Evolutionary conservation across 257 asterid genomes (phyloP).

Genomic region (Rehmannia glutinosa): DNA sequence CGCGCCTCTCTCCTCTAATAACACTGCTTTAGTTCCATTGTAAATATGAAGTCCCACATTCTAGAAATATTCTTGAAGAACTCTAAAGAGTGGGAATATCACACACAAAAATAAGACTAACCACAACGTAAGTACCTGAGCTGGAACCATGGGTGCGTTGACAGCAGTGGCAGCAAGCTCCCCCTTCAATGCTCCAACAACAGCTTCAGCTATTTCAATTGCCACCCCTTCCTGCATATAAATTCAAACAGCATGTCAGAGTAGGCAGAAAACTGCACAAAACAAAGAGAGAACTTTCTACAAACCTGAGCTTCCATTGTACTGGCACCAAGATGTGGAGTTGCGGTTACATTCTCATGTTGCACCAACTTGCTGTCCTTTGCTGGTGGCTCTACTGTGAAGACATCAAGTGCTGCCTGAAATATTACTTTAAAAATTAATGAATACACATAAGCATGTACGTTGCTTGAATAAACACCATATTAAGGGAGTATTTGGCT

Average conservation of each 20-base stretch:
- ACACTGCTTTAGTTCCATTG: neutral
- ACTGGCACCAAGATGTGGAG: no score
- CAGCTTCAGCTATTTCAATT: slow-evolving; percentile 93
- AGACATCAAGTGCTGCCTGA: slow-evolving; percentile 98
- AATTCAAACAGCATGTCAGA: no score
- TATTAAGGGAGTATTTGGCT: no score
- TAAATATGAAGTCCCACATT: neutral
- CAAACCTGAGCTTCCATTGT: no score
- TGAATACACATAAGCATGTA: no score
- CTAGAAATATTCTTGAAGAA: neutral
- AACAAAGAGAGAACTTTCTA: no score
- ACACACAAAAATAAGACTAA: neutral
- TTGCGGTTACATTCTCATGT: no score
- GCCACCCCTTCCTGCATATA: slow-evolving; percentile 81
- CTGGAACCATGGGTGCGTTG: no score
- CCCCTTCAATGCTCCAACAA: slow-evolving; percentile 82
- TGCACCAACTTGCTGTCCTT: no score
- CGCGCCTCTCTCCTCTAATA: neutral
- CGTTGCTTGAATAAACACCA: no score
- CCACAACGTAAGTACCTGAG: slow-evolving; percentile 26
- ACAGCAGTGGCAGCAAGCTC: slow-evolving; percentile 96
- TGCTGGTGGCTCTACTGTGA: slow-evolving; percentile 74
- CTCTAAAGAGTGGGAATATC: neutral
- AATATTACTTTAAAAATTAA: no score
- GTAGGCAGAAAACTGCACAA: no score